Conservation (phyloP, 116 monocot genomes). For the Trichopus zeylanicus region DNA sequence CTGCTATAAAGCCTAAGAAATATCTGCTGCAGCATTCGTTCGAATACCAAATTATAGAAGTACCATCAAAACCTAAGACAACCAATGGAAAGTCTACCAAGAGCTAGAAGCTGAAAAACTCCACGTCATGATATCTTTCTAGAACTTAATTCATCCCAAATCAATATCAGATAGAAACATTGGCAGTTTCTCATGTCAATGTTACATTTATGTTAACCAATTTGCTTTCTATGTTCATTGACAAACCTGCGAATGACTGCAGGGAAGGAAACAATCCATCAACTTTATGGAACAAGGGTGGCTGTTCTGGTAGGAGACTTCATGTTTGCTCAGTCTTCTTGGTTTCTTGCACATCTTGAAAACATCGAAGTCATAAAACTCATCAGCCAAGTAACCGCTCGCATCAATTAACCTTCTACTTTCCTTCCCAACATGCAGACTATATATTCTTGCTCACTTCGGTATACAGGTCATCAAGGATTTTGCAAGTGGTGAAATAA, state of each 20-base stretch:
- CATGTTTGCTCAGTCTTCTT: conserved; percentile 98
- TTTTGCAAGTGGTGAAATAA: conserved; percentile 96
- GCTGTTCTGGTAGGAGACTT: conserved; percentile 94
- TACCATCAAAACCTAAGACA: no score
- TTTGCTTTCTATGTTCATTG: neutral
- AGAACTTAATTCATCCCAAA: no score
- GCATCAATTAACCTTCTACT: conserved; percentile 1
- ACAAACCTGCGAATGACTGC: no score
- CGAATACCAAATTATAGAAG: no score
- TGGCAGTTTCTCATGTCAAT: no score
- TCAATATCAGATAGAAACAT: no score
- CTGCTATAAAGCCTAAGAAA: no score
- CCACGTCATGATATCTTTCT: no score
- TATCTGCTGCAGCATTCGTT: no score
- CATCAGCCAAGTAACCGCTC: conserved; percentile 68
- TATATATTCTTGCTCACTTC: neutral
- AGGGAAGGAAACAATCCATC: conserved; percentile 95
- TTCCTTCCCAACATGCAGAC: neutral
- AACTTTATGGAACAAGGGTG: conserved; percentile 75
- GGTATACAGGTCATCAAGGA: conserved; percentile 87
- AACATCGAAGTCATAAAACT: conserved; percentile 93
- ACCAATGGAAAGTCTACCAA: no score
- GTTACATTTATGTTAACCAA: neutral
- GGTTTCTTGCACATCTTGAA: conserved; percentile 94
- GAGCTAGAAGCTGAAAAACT: no score